Conservation (phyloP, 768 basidiomycete genomes). For the Pisolithus microcarpus region DNA sequence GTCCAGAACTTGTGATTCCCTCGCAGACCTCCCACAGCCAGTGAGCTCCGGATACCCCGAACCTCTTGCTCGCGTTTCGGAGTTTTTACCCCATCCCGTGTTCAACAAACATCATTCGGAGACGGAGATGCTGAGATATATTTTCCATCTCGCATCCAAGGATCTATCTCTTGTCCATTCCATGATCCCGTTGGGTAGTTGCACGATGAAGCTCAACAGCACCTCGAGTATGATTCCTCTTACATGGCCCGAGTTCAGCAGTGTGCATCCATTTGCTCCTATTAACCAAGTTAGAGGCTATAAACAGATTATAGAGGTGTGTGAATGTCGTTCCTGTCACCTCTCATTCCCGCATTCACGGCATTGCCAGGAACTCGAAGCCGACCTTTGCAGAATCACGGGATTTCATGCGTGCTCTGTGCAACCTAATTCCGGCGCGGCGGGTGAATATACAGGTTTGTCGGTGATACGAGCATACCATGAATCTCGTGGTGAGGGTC, state of each 20-base stretch:
- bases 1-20: slow-evolving; percentile 38
- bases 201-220: slow-evolving; percentile 98
- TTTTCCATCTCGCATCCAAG: slow-evolving; percentile 88
- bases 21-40: slow-evolving; percentile 43
- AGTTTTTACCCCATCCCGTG: slow-evolving; percentile 78
- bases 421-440: slow-evolving; percentile 99
- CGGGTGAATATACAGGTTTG: slow-evolving; percentile 96
- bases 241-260: slow-evolving; percentile 88
- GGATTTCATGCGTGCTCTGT: slow-evolving; percentile 94
- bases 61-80: slow-evolving; percentile 51
- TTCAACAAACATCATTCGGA: slow-evolving; percentile 98
- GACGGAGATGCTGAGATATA: slow-evolving; percentile 97
- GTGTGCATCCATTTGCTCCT: slow-evolving; percentile 91
- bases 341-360: slow-evolving; percentile 3
- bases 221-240: slow-evolving; percentile 97
- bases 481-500: slow-evolving; percentile 74
- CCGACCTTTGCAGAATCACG: slow-evolving; percentile 87
- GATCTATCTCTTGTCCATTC: slow-evolving; percentile 92
- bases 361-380: slow-evolving; percentile 71
- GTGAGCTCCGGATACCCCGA: slow-evolving; percentile 41
- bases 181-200: slow-evolving; percentile 94
- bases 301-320: slow-evolving; percentile 66
- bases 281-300: slow-evolving; percentile 87
- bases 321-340: neutral
- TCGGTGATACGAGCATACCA: slow-evolving; percentile 93